These are phyloP conservation scores for Colletotrichum sidae DNA, from an alignment of 2,329 filamentous ascomycete species.

Conservation along the genomic window DNA sequence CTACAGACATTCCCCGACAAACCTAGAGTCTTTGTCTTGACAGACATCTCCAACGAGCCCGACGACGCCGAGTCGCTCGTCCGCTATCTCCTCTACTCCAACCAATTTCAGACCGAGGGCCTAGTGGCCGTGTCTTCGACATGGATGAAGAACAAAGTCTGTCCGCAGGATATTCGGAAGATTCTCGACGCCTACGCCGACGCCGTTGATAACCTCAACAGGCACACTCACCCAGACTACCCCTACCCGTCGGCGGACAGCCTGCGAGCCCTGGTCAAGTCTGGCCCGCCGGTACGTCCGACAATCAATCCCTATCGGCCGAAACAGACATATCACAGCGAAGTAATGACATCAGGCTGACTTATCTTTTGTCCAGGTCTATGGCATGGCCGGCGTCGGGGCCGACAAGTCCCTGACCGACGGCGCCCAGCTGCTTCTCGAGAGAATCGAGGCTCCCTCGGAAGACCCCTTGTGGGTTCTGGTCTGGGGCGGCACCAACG, in stretches of 20 bases:
- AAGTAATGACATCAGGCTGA: not conserved
- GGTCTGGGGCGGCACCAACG: conserved; percentile 65
- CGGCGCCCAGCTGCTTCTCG: conserved; percentile 56
- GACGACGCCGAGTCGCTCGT: conserved; percentile 58
- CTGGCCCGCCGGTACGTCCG: conserved; percentile 48
- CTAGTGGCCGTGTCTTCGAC: conserved; percentile 58
- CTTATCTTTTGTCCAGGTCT: conserved; percentile 40
- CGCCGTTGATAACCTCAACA: conserved; percentile 60
- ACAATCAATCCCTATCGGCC: not conserved
- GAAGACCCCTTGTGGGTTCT: conserved; percentile 62
- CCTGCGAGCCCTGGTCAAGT: conserved; percentile 48
- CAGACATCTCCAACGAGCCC: conserved; percentile 59
- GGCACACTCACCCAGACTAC: conserved; percentile 57
- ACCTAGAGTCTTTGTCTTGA: conserved; percentile 53
- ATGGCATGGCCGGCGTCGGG: conserved; percentile 47
- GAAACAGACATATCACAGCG: not conserved
- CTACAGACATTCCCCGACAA: conserved; percentile 39
- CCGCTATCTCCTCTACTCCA: conserved; percentile 57
- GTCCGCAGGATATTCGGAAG: conserved; percentile 55
- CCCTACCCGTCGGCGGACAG: conserved; percentile 54
- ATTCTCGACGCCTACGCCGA: conserved; percentile 57
- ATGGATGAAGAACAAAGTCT: conserved; percentile 56
- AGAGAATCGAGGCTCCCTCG: conserved; percentile 40
- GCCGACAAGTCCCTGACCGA: conserved; percentile 46
- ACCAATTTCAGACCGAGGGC: conserved; percentile 58